phyloP scores from a whole-genome alignment of 2,329 filamentous ascomycete species.

The Zymoseptoria pseudotritici region DNA sequence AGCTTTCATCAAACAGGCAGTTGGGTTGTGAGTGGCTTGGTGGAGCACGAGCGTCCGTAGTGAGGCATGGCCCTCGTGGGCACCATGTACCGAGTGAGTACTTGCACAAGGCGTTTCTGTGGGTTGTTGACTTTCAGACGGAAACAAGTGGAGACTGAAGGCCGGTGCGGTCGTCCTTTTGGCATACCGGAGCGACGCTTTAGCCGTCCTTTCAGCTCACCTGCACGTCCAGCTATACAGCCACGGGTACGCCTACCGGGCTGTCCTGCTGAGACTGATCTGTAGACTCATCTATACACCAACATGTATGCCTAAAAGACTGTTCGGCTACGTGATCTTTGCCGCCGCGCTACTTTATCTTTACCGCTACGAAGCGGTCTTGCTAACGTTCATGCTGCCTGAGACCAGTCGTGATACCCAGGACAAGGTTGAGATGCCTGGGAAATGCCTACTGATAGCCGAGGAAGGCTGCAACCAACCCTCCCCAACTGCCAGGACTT shows the following conservation, averaged over 20 bases:
- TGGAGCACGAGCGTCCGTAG: neutral
- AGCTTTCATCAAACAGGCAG: slow-evolving; percentile 12
- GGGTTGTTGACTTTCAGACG: no score
- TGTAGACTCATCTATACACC: neutral
- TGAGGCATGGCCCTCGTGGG: neutral
- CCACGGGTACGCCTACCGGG: neutral
- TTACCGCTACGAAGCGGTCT: neutral
- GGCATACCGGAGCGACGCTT: no score
- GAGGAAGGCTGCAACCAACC: slow-evolving; percentile 18
- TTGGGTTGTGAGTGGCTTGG: neutral
- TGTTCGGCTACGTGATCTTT: neutral
- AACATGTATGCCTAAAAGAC: neutral
- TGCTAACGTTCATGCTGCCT: neutral
- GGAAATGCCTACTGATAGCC: slow-evolving; percentile 5
- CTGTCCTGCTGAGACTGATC: neutral
- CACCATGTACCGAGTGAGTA: neutral
- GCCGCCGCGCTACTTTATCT: neutral
- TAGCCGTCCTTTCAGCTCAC: neutral
- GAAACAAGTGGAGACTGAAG: no score
- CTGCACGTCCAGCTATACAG: neutral
- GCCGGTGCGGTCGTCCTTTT: no score
- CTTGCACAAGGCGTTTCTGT: neutral
- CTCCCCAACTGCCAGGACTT: slow-evolving; percentile 21
- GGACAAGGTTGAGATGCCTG: neutral
- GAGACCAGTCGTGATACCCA: no score